These are phyloP conservation scores for Entomortierella chlamydospora DNA, from an alignment of 192 early-diverging fungal genomes.

Conservation along the genomic window DNA sequence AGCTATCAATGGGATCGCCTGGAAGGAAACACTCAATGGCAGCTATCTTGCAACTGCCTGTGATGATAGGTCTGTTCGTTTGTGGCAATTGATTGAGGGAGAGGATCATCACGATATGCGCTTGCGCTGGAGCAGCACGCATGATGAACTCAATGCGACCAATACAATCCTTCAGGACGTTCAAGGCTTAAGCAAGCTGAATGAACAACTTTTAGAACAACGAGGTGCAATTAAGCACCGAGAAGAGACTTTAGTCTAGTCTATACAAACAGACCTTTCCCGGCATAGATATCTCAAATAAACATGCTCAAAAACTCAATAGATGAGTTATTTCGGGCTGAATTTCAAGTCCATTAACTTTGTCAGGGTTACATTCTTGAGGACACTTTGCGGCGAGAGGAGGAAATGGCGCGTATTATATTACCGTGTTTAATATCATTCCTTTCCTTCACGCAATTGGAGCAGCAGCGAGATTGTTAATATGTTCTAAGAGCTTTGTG, in stretches of 20 bases:
- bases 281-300: too few relatives aligned
- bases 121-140: not conserved
- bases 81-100: conserved; percentile 1
- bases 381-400: too few relatives aligned
- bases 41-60: not conserved
- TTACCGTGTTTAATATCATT: too few relatives aligned
- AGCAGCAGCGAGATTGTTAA: too few relatives aligned
- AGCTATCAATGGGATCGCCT: not conserved
- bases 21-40: conserved; percentile 3
- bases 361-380: too few relatives aligned
- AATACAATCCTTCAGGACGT: not conserved
- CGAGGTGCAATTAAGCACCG: not conserved
- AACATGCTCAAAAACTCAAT: too few relatives aligned
- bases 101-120: not conserved
- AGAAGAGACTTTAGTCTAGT: not conserved
- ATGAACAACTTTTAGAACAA: not conserved
- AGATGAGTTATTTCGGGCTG: too few relatives aligned
- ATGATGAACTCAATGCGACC: not conserved
- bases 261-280: not conserved
- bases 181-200: not conserved
- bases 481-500: not conserved
- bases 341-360: too few relatives aligned
- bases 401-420: too few relatives aligned
- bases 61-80: not conserved
- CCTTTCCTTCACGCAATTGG: too few relatives aligned